A percentile compares a stretch with the other conserved stretches of the same genome.
These are phyloP conservation scores for Naganishia liquefaciens DNA, from an alignment of 1,284 basidiomycete species.

Conservation along the genomic window DNA sequence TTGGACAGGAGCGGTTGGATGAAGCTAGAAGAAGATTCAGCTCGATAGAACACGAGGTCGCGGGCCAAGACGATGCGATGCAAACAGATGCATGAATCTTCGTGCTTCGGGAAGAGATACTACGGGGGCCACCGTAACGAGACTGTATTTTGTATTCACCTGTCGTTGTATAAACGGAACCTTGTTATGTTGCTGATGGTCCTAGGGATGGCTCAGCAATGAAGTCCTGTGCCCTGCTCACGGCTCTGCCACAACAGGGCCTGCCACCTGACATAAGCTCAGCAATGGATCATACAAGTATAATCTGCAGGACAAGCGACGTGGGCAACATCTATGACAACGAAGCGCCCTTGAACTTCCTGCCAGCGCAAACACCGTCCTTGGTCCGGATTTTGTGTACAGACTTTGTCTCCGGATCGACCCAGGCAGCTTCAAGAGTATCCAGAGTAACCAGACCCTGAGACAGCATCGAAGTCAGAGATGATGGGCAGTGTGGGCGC, in stretches of 20 bases:
- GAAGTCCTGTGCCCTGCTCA: neutral
- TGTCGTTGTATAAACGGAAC: conserved; percentile 11
- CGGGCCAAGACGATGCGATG: conserved; percentile 8
- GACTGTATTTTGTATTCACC: neutral
- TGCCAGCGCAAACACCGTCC: conserved; percentile 76
- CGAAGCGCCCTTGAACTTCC: conserved; percentile 78
- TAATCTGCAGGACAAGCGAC: neutral
- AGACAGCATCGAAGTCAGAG: neutral
- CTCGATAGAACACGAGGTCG: conserved; percentile 5
- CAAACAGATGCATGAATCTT: neutral
- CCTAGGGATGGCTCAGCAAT: neutral
- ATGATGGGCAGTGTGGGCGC: conserved; percentile 6
- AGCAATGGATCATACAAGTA: neutral
- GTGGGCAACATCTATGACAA: conserved; percentile 63
- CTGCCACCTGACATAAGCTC: neutral
- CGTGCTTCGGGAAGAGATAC: neutral
- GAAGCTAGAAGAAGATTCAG: conserved; percentile 7
- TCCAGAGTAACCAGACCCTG: conserved; percentile 82
- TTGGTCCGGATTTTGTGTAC: conserved; percentile 82
- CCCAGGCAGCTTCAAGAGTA: conserved; percentile 83
- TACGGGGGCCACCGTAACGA: neutral
- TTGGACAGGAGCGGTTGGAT: conserved; percentile 1
- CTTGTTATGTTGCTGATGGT: neutral
- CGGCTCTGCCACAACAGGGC: neutral
- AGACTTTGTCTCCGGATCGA: conserved; percentile 77